phyloP scores from a whole-genome alignment of 495 filamentous ascomycete genomes.

The Chlorociboria aeruginascens region DNA sequence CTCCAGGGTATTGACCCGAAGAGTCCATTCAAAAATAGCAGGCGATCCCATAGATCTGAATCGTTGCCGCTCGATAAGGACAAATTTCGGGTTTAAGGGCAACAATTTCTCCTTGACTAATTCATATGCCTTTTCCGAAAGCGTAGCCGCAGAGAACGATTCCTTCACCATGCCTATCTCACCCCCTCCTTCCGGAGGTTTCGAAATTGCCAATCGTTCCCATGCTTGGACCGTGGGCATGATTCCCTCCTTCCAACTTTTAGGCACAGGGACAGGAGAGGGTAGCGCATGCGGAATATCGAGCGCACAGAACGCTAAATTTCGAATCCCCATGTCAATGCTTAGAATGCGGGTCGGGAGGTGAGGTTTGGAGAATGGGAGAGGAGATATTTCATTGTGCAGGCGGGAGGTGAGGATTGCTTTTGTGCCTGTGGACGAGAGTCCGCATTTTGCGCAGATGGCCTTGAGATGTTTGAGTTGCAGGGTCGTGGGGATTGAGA shows the following conservation, averaged over 20 bases:
- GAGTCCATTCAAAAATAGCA: constrained; percentile 75
- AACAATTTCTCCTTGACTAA: constrained; percentile 45
- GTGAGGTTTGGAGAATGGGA: not conserved
- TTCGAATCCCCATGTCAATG: constrained; percentile 80
- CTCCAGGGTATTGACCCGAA: constrained; percentile 84
- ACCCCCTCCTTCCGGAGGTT: not conserved
- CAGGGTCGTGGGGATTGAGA: constrained; percentile 15
- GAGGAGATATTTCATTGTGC: constrained; percentile 9
- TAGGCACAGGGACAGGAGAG: not conserved
- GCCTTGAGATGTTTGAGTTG: constrained; percentile 12
- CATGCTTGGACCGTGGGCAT: constrained; percentile 26
- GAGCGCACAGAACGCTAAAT: constrained; percentile 64
- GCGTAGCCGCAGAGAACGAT: constrained; percentile 12
- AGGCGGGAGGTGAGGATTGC: constrained; percentile 17
- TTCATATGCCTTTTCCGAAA: constrained; percentile 33
- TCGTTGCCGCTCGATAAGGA: constrained; percentile 86
- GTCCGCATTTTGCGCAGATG: constrained; percentile 17
- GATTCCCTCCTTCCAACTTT: not conserved
- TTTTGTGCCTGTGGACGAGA: constrained; percentile 18
- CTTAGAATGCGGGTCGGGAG: constrained; percentile 45
- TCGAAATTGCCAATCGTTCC: constrained; percentile 25
- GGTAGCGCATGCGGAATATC: constrained; percentile 22
- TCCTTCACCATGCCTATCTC: constrained; percentile 8
- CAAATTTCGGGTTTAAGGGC: constrained; percentile 44
- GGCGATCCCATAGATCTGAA: constrained; percentile 56